phyloP scores from a whole-genome alignment of 139 green algal genomes.

The Volvox reticuliferus region DNA sequence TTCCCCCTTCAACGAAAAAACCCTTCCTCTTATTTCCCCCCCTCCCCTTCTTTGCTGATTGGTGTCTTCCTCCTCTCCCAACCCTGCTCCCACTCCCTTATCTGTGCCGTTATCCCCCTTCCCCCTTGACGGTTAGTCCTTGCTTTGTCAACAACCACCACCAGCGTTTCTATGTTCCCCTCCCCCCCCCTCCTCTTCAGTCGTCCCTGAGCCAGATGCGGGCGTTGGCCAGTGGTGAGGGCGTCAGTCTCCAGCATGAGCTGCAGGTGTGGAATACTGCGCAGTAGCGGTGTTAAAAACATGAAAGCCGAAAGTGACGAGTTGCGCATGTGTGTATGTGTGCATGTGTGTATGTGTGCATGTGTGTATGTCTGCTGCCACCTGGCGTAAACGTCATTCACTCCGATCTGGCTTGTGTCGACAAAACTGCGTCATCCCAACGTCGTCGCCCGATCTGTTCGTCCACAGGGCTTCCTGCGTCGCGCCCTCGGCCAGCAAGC shows the following conservation, averaged over 20 bases:
- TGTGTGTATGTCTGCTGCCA: too few species aligned
- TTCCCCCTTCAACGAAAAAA: neutral
- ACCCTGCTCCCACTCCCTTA: neutral
- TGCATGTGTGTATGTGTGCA: too few species aligned
- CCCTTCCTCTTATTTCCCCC: neutral
- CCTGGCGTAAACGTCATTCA: too few species aligned
- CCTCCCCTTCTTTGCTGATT: too few species aligned
- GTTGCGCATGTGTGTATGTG: too few species aligned
- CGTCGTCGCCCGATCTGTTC: neutral
- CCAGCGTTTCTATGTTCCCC: too few species aligned
- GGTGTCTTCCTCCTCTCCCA: neutral
- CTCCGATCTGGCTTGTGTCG: too few species aligned
- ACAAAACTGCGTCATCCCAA: neutral
- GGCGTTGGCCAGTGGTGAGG: slow-evolving; percentile 50
- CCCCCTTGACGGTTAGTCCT: too few species aligned
- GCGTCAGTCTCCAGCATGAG: slow-evolving; percentile 59
- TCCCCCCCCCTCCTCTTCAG: slow-evolving; percentile 19
- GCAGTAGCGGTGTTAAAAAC: neutral
- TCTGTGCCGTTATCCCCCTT: neutral
- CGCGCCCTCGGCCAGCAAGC: slow-evolving; percentile 60
- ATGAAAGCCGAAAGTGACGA: neutral
- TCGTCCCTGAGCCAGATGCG: slow-evolving; percentile 60
- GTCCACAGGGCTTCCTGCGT: slow-evolving; percentile 45
- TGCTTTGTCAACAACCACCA: too few species aligned
- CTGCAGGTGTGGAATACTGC: slow-evolving; percentile 2